Percentiles rank a stretch among this genome's conserved stretches.
Evolutionary conservation across 768 basidiomycete genomes (phyloP).

Genomic region (Tricholoma flavovirens): DNA sequence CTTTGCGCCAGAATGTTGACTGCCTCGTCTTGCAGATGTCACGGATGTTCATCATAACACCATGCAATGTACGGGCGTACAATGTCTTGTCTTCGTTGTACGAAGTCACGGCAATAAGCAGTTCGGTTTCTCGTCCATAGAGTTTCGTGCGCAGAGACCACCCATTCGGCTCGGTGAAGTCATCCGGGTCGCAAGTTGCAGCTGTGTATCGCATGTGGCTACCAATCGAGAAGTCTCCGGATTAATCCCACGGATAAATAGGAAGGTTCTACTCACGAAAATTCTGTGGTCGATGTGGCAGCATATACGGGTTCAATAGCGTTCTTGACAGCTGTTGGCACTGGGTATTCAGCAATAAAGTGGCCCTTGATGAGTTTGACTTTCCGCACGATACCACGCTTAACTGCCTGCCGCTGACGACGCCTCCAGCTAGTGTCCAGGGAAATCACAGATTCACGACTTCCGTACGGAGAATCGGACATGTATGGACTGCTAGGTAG

Average conservation of each 20-base stretch:
- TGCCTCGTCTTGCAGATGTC: slow-evolving; percentile 96
- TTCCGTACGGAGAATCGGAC: slow-evolving; percentile 21
- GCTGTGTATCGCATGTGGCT: slow-evolving; percentile 94
- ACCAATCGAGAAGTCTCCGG: neutral
- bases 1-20: slow-evolving; percentile 83
- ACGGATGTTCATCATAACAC: slow-evolving; percentile 95
- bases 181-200: slow-evolving; percentile 87
- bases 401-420: slow-evolving; percentile 86
- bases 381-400: slow-evolving; percentile 81
- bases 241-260: neutral
- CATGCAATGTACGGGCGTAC: slow-evolving; percentile 86
- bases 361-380: slow-evolving; percentile 91
- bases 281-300: slow-evolving; percentile 73
- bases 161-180: slow-evolving; percentile 72
- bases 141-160: slow-evolving; percentile 83
- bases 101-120: slow-evolving; percentile 90
- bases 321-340: slow-evolving; percentile 77
- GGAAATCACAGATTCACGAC: slow-evolving; percentile 48
- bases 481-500: slow-evolving; percentile 18
- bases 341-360: slow-evolving; percentile 85
- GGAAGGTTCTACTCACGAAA: slow-evolving; percentile 56
- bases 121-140: slow-evolving; percentile 86
- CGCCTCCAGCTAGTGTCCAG: slow-evolving; percentile 57
- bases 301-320: slow-evolving; percentile 78
- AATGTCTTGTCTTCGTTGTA: slow-evolving; percentile 92